Evolutionary conservation across 1,284 basidiomycete species (phyloP).

Genomic region (Sporisorium reilianum): DNA sequence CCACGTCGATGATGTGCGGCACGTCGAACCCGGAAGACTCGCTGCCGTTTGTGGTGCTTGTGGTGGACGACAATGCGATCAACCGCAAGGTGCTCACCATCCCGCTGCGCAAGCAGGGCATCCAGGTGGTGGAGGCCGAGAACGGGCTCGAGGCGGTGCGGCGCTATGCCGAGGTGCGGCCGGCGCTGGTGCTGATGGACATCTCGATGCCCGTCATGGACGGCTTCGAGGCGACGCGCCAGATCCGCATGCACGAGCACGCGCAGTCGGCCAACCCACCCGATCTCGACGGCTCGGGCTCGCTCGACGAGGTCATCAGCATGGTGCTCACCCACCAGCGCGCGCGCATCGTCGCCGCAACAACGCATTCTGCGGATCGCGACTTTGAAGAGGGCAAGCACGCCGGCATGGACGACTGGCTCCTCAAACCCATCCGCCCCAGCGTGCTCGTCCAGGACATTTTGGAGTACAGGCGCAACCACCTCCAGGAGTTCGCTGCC

Average conservation of each 20-base stretch:
- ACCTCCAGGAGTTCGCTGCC: conserved; percentile 35
- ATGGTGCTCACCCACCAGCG: conserved; percentile 40
- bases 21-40: conserved; percentile 16
- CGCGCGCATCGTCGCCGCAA: conserved; percentile 55
- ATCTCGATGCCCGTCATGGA: conserved; percentile 65
- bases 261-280: conserved; percentile 16
- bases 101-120: conserved; percentile 44
- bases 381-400: conserved; percentile 51
- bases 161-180: conserved; percentile 34
- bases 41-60: conserved; percentile 48
- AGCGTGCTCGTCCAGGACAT: conserved; percentile 45
- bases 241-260: conserved; percentile 49
- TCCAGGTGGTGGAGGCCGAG: conserved; percentile 51
- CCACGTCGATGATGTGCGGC: conserved; percentile 24
- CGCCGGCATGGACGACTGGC: conserved; percentile 58
- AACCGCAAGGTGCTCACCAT: conserved; percentile 57
- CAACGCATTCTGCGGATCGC: conserved; percentile 47
- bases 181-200: conserved; percentile 60
- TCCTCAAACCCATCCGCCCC: conserved; percentile 49
- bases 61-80: conserved; percentile 65
- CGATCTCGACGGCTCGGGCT: conserved; percentile 9
- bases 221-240: conserved; percentile 54
- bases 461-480: conserved; percentile 40
- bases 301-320: conserved; percentile 22
- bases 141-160: conserved; percentile 58